A percentile compares a stretch with the other conserved stretches of the same genome.
Evolutionary conservation across 495 filamentous ascomycete species (phyloP).

Genomic region (Penicillium mononematosum): DNA sequence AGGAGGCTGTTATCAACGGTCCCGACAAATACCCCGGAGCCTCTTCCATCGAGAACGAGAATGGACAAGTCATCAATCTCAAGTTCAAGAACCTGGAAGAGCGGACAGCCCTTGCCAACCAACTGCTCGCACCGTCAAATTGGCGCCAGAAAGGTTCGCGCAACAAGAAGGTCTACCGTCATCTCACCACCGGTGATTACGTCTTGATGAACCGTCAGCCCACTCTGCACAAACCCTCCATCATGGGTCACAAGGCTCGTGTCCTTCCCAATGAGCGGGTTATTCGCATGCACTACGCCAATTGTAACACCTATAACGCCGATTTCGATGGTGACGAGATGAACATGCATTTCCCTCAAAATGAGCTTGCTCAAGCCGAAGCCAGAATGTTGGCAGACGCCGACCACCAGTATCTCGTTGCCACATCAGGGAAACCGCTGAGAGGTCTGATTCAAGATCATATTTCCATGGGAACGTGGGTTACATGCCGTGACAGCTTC

Average conservation of each 20-base stretch:
- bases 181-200: slow-evolving; percentile 93
- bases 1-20: slow-evolving; percentile 95
- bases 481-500: slow-evolving; percentile 91
- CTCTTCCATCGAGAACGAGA: slow-evolving; percentile 90
- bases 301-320: slow-evolving; percentile 99
- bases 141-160: slow-evolving; percentile 70
- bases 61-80: slow-evolving; percentile 85
- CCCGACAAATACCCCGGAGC: slow-evolving; percentile 93
- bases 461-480: slow-evolving; percentile 86
- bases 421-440: slow-evolving; percentile 89
- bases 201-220: slow-evolving; percentile 99
- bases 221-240: slow-evolving; percentile 99
- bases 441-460: slow-evolving; percentile 99
- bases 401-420: slow-evolving; percentile 94
- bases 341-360: slow-evolving; percentile 99
- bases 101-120: slow-evolving; percentile 80
- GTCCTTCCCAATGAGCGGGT: slow-evolving; percentile 93
- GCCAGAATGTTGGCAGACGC: slow-evolving; percentile 91
- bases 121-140: slow-evolving; percentile 84
- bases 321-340: slow-evolving; percentile 99
- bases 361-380: slow-evolving; percentile 89
- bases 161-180: slow-evolving; percentile 96
- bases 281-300: slow-evolving; percentile 99
- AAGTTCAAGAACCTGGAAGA: slow-evolving; percentile 83
- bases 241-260: slow-evolving; percentile 95